Base-by-base conservation (phyloP, 306 rosid species). In the Trifolium fragiferum region DNA sequence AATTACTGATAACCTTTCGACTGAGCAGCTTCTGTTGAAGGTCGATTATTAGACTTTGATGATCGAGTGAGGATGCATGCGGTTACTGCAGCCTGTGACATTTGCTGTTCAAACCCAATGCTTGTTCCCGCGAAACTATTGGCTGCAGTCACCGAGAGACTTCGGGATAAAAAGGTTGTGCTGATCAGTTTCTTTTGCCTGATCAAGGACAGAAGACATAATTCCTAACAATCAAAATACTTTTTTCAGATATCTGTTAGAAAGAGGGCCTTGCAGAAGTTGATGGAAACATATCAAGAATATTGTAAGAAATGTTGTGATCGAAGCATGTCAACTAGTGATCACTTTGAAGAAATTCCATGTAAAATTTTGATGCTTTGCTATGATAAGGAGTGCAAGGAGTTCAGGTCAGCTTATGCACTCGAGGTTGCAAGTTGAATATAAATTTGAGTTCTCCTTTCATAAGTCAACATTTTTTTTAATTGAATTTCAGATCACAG, bases 31-130 rank as follows among this genome's bases (percentile, higher is more conserved):
- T 86, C 92, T 58, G 84, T 94, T 55, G 92, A 87, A 87, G 93
- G 83, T 27, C 83, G 97, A 25, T 76, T 92, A 19, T 77, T 85
- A 62, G 97, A 94, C 80, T 81, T 87, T 46, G 95, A 94, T 73
- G 99, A 94, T 49, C 88, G 82, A 80, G 97, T 94, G 82, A 94
- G 99, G 87, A 88, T 79, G 82, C 85, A 81, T 75, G 96, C 97
- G 1, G 89, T 94, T 78, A 65, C 81, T 82, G 88, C 90, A 72
- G 88, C 91, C 76, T 94, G 97, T 80, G 99, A 94, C 87, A 86
- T 94, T 88, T 88, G 80, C 76, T 83, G 74, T 69, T 90, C 87
- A 53, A 90, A 88, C 77, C 63, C 85, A 80, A 84, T 76, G 78
- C 80, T 49, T 64, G 90, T 72, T 75, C 86, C 96, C 55, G 75